Evolutionary conservation across 257 asterid species (phyloP), one percentile per base, ranked within the genome.

Genomic region (Penstemon davidsonii): DNA sequence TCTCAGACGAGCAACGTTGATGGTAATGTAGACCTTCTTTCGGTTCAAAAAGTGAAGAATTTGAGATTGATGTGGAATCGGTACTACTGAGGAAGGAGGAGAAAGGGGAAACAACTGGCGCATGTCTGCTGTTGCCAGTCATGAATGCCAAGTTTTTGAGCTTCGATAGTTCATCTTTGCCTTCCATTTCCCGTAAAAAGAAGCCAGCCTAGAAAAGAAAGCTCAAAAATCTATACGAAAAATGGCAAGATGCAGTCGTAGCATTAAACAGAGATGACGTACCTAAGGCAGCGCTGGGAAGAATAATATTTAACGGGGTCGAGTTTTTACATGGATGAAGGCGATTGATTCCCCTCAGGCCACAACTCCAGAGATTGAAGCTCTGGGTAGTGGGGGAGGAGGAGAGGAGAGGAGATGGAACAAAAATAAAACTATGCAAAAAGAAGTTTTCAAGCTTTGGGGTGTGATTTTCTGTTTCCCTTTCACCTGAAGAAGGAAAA

Each of bases 1-100:
- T 83, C 67, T 86, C 95, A 0, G 95, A 89, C 3, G 87, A 80
- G 64, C 90, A 79, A 37, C 90, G 90, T 5, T 80, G 87, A 44
- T 82, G 92, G 76, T 56, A 68, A 18, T 38, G 66, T 0, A 38
- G 39, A 50, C 68, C 73, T 64, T 71, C 83, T 61, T 72, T 58
- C 12, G 72, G 73, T 18, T 74, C 81, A 47, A 73, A 13, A 13
- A 63, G 60, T 33, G 73, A 52, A 45, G 73, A 54, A 47, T 65
- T 55, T 11, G 70, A 8, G 72, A 57, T 56, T 73, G 76, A 12
- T 65, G 67, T 62, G 39, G 84, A 67, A 54, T 53, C 66, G 5
- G 58, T 74, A 15, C 33, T 25, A 62, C 68, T 57, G 42, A 71
- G 49, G 77, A 55, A 11, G 70, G 72, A 67, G 81, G 78, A 49